Base-by-base conservation (phyloP, 257 asterid species). In the Nicotiana tomentosiformis region DNA sequence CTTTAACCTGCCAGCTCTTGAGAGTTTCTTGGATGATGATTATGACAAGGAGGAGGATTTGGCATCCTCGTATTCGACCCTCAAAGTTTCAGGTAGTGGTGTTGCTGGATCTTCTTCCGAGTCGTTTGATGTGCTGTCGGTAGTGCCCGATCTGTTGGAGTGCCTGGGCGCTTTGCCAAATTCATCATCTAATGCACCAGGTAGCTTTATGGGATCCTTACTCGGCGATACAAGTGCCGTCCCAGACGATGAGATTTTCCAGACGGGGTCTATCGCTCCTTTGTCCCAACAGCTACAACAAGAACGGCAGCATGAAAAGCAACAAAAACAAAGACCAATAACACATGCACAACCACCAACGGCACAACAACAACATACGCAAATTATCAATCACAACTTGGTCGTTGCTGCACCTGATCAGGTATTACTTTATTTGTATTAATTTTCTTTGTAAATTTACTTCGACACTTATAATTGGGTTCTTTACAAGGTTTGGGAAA, bases 1-100 rank as follows among this genome's bases (percentile, higher is more conserved):
- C 91, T 87, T 90, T 23, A 88, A 93, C 26, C 43, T 92, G 69
- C 96, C 96, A 0, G 92, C 97, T 0, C 91, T 91, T 0, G 97
- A 93, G 86, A 87, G 80, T 61, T 87, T 91, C 43, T 62, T 94
- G 66, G 95, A 89, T 74, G 96, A 89, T 53, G 80, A 87, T 14
- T 30, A 53, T 32, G 86, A 78, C 12, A 53, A 78, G 53, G 84
- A 82, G 32, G 83, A 89, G 37, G 81, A 53, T 74, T 43, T 80
- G 4, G 20, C 88, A 6, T 74, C 83, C 64, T 51, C 62, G 23
- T 86, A 16, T 78, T 83, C 90, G 2, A 80, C 89, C 5, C 58
- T 84, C 77, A 88, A 87, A 78, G 77, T 87, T 4, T 77, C 86
- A 6, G 77, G 83, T 4, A 84, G 68, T 2, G 93, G 70, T 14